Conservation (phyloP, 108 stramenopile species). For the Bacterosira constricta region DNA sequence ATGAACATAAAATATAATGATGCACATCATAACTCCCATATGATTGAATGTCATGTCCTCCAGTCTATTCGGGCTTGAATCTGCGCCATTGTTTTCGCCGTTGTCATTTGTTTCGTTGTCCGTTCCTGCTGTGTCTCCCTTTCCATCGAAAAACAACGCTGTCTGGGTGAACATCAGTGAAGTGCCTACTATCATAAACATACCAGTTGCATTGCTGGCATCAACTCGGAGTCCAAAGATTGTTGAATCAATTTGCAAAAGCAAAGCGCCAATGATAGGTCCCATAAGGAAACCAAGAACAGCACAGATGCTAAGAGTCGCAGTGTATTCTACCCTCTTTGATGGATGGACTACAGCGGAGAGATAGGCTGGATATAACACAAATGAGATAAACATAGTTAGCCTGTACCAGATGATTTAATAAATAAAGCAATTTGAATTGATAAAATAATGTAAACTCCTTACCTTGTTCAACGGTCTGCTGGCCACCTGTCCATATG, state of each 20-base stretch:
- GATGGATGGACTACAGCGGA: conserved; percentile 35
- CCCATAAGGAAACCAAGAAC: conserved; percentile 51
- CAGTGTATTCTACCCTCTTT: conserved; percentile 34
- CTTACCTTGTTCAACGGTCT: conserved; percentile 48
- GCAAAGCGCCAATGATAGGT: conserved; percentile 43
- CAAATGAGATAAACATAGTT: neutral
- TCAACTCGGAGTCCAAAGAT: conserved; percentile 20
- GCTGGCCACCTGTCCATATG: conserved; percentile 52
- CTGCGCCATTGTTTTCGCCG: neutral
- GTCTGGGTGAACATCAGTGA: conserved; percentile 39
- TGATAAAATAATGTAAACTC: too few relatives aligned
- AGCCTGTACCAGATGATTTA: neutral
- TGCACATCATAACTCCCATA: conserved; percentile 36
- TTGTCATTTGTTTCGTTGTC: neutral
- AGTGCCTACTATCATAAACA: conserved; percentile 32
- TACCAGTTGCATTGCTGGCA: conserved; percentile 45
- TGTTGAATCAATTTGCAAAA: conserved; percentile 40
- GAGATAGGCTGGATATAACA: conserved; percentile 30
- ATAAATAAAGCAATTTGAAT: too few relatives aligned
- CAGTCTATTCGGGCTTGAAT: neutral
- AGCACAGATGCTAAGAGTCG: conserved; percentile 36
- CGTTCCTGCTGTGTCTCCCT: conserved; percentile 24
- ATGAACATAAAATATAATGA: conserved; percentile 44
- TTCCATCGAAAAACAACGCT: conserved; percentile 26
- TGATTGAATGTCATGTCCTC: conserved; percentile 25